Base-by-base conservation (phyloP, 352 stramenopile genomes). In the Poterioochromonas sp. region DNA sequence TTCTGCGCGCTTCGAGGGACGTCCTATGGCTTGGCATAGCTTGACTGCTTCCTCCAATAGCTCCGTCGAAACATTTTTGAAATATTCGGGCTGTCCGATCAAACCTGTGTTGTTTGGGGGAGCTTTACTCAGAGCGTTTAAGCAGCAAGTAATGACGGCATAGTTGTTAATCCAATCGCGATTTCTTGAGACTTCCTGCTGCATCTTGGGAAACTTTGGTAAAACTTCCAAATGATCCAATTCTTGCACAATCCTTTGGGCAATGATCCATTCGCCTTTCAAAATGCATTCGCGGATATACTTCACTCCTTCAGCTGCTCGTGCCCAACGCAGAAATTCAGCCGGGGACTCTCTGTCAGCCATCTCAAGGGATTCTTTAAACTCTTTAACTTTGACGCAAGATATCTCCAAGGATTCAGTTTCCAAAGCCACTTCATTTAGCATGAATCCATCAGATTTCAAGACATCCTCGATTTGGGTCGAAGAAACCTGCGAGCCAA, bases 1-100 rank as follows among this genome's bases (percentile, higher is more conserved):
- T 32, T 73, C n/a, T 5, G 40, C 63, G 3, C 63, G 29, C 8
- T 26, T 1, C 3, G 63, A 47, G 8, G 8, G 8, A 29, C 34
- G 32, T 15, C 40, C 63, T 26, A 47, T 29, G 29, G 35, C 5
- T 29, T 73, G 63, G 35, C 35, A 43, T 29, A 47, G 8, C 29
- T 73, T 5, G 32, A 73, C 40, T n/a, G 63, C 40, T 29, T 73
- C 63, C 37, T 73, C 63, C 8, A 73, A 29, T 11, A 39, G 12
- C 5, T 68, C 26, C 26, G 29, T 37, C 11, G 34, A 39, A 8
- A 68, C 8, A 18, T 15, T 12, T 68, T 68, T 68, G n/a, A n/a
- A n/a, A 26, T 68, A 68, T 15, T 68, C 58, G 58, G 26, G 8
- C 11, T 40, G 58, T 11, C 58, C 58, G 29, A 68, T 68, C 5